Evolutionary conservation across 2,329 filamentous ascomycete genomes (phyloP).

Genomic region (Myriosclerotinia duriaeana): DNA sequence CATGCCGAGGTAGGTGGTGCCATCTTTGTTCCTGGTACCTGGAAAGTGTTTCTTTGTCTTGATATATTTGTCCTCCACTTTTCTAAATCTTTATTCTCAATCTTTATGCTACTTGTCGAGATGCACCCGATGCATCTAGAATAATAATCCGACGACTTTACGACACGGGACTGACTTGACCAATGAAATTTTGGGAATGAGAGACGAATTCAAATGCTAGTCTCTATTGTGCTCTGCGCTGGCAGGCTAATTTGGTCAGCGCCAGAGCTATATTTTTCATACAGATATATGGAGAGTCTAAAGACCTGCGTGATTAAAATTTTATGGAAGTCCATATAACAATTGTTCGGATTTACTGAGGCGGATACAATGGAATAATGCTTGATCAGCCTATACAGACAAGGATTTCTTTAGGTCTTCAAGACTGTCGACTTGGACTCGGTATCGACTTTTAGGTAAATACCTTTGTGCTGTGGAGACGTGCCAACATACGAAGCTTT

Average conservation of each 20-base stretch:
- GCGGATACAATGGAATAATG: too few species aligned
- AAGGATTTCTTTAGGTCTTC: too few species aligned
- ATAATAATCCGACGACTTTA: not conserved
- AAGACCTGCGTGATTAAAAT: not conserved
- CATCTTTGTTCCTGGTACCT: slow-evolving; percentile 23
- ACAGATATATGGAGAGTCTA: not conserved
- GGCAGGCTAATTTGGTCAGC: too few species aligned
- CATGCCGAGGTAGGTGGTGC: not conserved
- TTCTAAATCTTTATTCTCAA: not conserved
- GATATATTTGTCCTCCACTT: not conserved
- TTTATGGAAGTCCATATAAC: not conserved
- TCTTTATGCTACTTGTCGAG: not conserved
- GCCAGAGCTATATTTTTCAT: not conserved
- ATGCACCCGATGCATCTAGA: slow-evolving; percentile 3
- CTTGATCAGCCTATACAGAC: too few species aligned
- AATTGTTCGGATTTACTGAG: not conserved
- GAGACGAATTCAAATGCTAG: not conserved
- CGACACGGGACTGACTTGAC: slow-evolving; percentile 1
- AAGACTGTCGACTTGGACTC: too few species aligned
- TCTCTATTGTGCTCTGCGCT: slow-evolving; percentile 7
- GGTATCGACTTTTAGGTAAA: too few species aligned
- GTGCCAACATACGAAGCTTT: too few species aligned
- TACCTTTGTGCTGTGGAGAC: too few species aligned
- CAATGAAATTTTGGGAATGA: not conserved
- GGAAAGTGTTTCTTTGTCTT: slow-evolving; percentile 4